Percentiles rank a stretch among this genome's conserved stretches.
Conservation (phyloP, 164 flowering plant species). For the Berberis vulgaris region DNA sequence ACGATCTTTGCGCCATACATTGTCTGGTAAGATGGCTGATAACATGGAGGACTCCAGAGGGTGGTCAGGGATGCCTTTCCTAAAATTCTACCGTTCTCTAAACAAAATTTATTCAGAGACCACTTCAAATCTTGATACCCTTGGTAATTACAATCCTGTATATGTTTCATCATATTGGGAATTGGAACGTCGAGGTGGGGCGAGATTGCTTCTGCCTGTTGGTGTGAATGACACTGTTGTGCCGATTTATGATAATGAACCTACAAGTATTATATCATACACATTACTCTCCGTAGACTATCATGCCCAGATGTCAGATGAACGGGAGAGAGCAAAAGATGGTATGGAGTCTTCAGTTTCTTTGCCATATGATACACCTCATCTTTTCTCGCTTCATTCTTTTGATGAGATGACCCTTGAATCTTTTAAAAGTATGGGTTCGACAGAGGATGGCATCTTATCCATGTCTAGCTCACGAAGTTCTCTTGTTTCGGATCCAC, state of each 20-base stretch:
- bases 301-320: conserved; percentile 50
- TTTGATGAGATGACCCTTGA: conserved; percentile 45
- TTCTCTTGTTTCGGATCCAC: conserved; percentile 51
- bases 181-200: conserved; percentile 54
- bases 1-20: conserved; percentile 22
- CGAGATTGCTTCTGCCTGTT: conserved; percentile 63
- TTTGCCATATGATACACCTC: conserved; percentile 30
- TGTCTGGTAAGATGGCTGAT: conserved; percentile 33
- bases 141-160: conserved; percentile 54
- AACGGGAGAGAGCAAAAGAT: conserved; percentile 49
- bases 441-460: conserved; percentile 52
- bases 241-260: conserved; percentile 95
- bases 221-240: conserved; percentile 73
- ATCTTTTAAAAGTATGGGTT: conserved; percentile 45
- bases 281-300: conserved; percentile 61
- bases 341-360: conserved; percentile 34
- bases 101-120: conserved; percentile 45
- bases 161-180: conserved; percentile 64
- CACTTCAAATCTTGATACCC: conserved; percentile 42
- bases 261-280: conserved; percentile 85
- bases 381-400: conserved; percentile 31
- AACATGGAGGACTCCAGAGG: conserved; percentile 43
- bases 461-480: conserved; percentile 55
- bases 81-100: conserved; percentile 50
- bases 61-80: conserved; percentile 65